phyloP scores from a whole-genome alignment of 2,329 filamentous ascomycete genomes.

The Colletotrichum theobromicola region DNA sequence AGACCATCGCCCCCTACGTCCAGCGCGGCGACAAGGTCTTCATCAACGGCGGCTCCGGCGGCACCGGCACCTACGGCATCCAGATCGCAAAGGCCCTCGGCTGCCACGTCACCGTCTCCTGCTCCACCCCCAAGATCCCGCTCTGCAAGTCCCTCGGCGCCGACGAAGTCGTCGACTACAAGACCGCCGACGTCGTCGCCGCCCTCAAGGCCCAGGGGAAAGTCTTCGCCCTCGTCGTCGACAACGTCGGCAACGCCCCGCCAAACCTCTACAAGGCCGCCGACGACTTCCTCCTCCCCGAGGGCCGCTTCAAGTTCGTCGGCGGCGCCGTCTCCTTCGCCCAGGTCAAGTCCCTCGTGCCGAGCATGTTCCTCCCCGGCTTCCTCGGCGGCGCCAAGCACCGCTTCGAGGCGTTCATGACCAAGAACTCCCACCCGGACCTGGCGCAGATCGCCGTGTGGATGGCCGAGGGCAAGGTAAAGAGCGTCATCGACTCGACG shows the following conservation, averaged over 20 bases:
- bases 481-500: conserved; percentile 57
- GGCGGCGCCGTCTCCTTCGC: conserved; percentile 41
- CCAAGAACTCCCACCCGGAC: conserved; percentile 47
- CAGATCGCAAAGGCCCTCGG: conserved; percentile 69
- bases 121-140: conserved; percentile 63
- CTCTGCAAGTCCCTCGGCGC: conserved; percentile 65
- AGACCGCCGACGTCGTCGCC: conserved; percentile 50
- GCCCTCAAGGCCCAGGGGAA: conserved; percentile 50
- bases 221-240: conserved; percentile 58
- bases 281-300: conserved; percentile 52
- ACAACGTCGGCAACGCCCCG: conserved; percentile 61
- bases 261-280: conserved; percentile 57
- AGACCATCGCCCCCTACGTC: conserved; percentile 51
- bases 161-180: conserved; percentile 70
- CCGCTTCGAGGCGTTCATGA: conserved; percentile 44
- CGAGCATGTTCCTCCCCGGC: conserved; percentile 31
- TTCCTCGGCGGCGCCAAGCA: conserved; percentile 46
- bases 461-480: conserved; percentile 63
- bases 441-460: conserved; percentile 56
- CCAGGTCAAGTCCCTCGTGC: conserved; percentile 27
- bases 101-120: conserved; percentile 64
- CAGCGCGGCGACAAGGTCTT: conserved; percentile 62
- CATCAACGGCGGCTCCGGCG: conserved; percentile 70
- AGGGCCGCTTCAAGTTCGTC: conserved; percentile 56
- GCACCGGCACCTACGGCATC: conserved; percentile 64